phyloP scores from a whole-genome alignment of 768 basidiomycete genomes.

The Pulveroboletus sp. region DNA sequence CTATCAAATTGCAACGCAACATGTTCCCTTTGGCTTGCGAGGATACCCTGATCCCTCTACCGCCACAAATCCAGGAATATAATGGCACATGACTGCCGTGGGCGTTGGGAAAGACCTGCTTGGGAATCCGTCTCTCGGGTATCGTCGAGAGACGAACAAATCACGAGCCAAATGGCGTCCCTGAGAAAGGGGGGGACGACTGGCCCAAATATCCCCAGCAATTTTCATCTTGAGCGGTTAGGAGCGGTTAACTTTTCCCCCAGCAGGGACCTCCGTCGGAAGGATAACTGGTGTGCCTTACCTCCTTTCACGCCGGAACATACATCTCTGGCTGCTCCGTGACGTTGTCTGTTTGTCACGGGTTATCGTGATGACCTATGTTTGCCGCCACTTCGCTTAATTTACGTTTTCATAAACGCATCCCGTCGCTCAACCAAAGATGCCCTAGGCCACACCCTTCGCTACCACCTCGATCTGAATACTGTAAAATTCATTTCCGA shows the following conservation, averaged over 20 bases:
- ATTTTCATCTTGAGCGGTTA: not conserved
- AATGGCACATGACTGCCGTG: slow-evolving; percentile 6
- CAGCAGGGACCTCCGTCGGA: slow-evolving; percentile 14
- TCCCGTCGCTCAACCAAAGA: slow-evolving; percentile 1
- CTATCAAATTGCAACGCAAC: not conserved
- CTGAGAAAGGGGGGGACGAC: slow-evolving; percentile 1
- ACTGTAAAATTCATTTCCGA: not conserved
- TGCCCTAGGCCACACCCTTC: not conserved
- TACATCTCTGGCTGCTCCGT: not conserved
- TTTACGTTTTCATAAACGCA: not conserved
- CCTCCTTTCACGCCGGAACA: not conserved
- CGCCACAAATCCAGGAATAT: not conserved
- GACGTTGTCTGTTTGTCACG: not conserved
- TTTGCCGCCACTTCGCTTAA: not conserved
- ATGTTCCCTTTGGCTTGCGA: not conserved
- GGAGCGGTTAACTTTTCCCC: not conserved
- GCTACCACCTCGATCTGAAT: not conserved
- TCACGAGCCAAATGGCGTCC: slow-evolving; percentile 10
- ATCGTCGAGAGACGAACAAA: slow-evolving; percentile 6
- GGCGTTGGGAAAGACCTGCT: slow-evolving; percentile 2
- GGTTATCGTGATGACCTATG: not conserved
- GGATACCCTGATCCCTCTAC: not conserved
- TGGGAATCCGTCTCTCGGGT: slow-evolving; percentile 5
- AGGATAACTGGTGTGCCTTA: not conserved
- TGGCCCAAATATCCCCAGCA: not conserved